A percentile compares a stretch with the other conserved stretches of the same genome.
phyloP scores from a whole-genome alignment of 2,329 filamentous ascomycete species.

The Cordyceps pruinosa region DNA sequence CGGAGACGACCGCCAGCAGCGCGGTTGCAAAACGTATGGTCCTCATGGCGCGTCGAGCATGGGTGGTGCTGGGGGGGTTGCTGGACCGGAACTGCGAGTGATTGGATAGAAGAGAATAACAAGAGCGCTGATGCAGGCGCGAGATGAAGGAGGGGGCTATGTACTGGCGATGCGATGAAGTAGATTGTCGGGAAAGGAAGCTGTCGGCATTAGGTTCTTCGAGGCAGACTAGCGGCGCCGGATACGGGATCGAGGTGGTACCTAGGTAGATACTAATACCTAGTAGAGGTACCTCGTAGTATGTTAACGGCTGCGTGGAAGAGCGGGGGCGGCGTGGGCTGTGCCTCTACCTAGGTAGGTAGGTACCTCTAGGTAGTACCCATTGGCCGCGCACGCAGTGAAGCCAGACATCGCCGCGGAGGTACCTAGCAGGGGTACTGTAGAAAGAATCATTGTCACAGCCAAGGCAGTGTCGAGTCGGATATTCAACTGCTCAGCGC shows the following conservation, averaged over 20 bases:
- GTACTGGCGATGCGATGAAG: neutral
- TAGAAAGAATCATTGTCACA: neutral
- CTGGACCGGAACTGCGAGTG: neutral
- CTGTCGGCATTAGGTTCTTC: slow-evolving; percentile 2
- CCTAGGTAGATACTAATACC: too few relatives aligned
- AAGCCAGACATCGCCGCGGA: neutral
- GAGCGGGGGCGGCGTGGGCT: neutral
- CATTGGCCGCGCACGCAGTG: slow-evolving; percentile 3
- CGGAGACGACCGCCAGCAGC: slow-evolving; percentile 2
- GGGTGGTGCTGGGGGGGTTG: neutral
- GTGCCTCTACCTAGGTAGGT: too few relatives aligned
- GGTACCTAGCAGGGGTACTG: neutral
- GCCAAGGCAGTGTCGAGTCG: neutral
- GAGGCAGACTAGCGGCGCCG: neutral
- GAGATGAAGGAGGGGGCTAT: neutral
- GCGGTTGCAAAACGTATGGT: slow-evolving; percentile 1
- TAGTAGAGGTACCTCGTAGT: neutral
- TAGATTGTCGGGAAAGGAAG: neutral
- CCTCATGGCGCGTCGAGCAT: slow-evolving; percentile 7
- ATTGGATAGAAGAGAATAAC: neutral
- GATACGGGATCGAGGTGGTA: too few relatives aligned
- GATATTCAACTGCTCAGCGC: neutral
- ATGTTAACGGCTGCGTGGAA: neutral
- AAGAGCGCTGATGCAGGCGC: neutral
- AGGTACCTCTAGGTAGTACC: too few relatives aligned